Base-by-base conservation (phyloP, 495 filamentous ascomycete species). In the Echria macrotheca region DNA sequence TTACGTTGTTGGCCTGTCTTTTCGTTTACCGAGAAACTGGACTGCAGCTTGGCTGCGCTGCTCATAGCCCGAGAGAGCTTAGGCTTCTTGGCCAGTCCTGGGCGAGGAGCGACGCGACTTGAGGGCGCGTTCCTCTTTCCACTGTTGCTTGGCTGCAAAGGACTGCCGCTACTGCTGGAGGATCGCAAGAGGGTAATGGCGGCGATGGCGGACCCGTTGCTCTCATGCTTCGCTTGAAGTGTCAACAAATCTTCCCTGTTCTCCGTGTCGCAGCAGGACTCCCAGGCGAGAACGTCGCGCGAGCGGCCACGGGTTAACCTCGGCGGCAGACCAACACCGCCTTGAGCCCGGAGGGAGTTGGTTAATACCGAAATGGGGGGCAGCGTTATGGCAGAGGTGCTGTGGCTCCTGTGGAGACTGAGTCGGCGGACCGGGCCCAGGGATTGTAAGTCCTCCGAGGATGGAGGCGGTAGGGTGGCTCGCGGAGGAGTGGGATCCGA, bases 221-320 rank as follows among this genome's bases (percentile, higher is more conserved):
- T 78, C 61, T 88, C 79, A 62, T 83, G 75, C 69, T 89, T 79
- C 9, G 84, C 83, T 51, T 85, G 84, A 4, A 76, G 77, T 6
- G 80, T 86, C 35, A 95, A 65, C 35, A 84, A 80, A 61, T 85
- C 83, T 44, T 67, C 58, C 10, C 82, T 77, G 44, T 79, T 82
- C 48, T 87, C 82, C 6, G 76, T 78, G 57, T 88, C 86, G 60
- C 84, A 86, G 67, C 81, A 84, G 50, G 84, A 85, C 62, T 93
- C 85, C 90, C 90, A 95, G 25, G 82, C 85, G 23, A 86, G 80
- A 12, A 87, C 82, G 64, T 95, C 86, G 26, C 87, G 77, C 33
- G 88, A 93, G 31, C 89, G 78, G 22, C 90, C 89, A 51, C 80
- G 68, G 5, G 61, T 56, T 4, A 78, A 50, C 7, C 67, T 65